phyloP scores from a whole-genome alignment of 129 eudicot genomes.

The Flaveria bidentis region DNA sequence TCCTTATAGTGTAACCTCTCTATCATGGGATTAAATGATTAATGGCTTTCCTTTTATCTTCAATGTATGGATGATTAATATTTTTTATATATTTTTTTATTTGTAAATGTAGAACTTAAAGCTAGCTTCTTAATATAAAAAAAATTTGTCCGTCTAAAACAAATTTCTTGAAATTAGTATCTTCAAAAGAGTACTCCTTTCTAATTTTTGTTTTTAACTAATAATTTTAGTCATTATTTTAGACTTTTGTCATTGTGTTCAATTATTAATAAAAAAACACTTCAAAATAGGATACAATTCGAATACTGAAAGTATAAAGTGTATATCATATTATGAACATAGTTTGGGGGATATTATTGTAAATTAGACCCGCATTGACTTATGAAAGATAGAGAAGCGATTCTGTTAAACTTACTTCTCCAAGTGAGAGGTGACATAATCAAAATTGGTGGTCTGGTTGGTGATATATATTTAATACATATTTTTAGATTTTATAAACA shows the following conservation, averaged over 20 bases:
- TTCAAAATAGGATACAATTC: too few species aligned
- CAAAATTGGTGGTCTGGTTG: conserved; percentile 60
- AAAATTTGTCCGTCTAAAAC: too few species aligned
- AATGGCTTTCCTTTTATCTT: too few species aligned
- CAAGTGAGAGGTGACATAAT: conserved; percentile 55
- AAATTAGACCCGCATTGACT: conserved; percentile 28
- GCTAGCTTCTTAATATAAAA: too few species aligned
- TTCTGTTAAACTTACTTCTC: conserved; percentile 77
- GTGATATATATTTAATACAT: conserved; percentile 28
- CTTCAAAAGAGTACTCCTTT: not conserved
- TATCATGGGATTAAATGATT: too few species aligned
- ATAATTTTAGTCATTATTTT: not conserved
- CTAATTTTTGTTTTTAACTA: not conserved
- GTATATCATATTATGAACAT: not conserved
- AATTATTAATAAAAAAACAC: too few species aligned
- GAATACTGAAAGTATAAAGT: conserved; percentile 13
- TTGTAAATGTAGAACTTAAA: too few species aligned
- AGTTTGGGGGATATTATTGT: conserved; percentile 12
- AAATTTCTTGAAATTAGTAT: too few species aligned
- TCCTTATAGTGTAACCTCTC: too few species aligned
- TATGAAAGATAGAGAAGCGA: conserved; percentile 24
- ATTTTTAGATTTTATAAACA: not conserved
- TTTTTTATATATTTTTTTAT: too few species aligned
- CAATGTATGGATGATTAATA: too few species aligned
- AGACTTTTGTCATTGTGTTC: too few species aligned